Evolutionary conservation across 345 rosid genomes (phyloP).

Genomic region (Firmiana major): DNA sequence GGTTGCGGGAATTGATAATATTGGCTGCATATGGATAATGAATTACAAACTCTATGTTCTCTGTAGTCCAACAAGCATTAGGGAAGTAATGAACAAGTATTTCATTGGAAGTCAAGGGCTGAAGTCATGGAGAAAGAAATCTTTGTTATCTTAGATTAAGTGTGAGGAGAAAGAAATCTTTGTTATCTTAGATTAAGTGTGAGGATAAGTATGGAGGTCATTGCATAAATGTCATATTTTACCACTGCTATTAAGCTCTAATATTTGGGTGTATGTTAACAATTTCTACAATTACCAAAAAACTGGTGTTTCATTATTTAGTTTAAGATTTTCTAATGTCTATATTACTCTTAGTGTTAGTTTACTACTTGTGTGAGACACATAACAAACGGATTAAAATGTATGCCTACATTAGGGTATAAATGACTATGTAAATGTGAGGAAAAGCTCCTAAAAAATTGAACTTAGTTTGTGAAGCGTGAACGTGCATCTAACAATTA

Average conservation of each 20-base stretch:
- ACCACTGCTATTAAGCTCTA: background rate
- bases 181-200: constrained; percentile 1
- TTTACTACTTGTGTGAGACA: background rate
- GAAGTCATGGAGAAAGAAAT: background rate
- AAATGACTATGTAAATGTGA: background rate
- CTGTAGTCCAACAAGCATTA: background rate
- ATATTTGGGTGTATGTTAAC: background rate
- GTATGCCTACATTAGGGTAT: background rate
- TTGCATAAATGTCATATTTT: background rate
- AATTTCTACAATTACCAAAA: background rate
- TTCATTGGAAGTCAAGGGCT: no score
- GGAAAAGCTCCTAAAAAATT: background rate
- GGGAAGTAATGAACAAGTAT: no score
- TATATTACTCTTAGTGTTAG: background rate
- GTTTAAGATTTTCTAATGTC: background rate
- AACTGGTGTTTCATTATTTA: background rate
- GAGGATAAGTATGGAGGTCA: background rate
- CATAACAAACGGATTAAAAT: background rate
- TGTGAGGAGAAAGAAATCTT: background rate
- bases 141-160: background rate
- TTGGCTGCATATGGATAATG: background rate
- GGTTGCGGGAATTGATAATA: background rate
- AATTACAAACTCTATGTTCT: background rate
- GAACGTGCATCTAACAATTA: background rate
- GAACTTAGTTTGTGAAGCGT: background rate